Base-by-base conservation (phyloP, 2,329 filamentous ascomycete species). In the Monosporascus sp. region DNA sequence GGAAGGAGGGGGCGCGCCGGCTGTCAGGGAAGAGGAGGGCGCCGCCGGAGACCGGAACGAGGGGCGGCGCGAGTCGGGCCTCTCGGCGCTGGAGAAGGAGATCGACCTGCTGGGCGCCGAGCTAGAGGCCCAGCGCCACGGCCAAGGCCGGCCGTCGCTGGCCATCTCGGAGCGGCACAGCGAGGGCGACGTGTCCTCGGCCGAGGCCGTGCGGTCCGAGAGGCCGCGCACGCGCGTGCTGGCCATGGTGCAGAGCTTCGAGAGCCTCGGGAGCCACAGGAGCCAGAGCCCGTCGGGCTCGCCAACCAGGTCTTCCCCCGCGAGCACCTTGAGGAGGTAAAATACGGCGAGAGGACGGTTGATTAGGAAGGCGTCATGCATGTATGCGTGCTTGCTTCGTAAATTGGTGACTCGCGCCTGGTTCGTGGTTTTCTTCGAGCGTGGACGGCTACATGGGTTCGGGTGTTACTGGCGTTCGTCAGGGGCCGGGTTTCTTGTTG, bases 221-320 rank as follows among this genome's bases (percentile, higher is more conserved):
- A 61, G 65, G 17, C 52, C 54, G 27, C 44, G 20, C 27, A 46
- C 20, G 44, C 20, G 20, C n/a, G 44, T 46, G 20, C 44, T 46
- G 44, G 72, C 74, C 46, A 81, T 84, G 78, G 79, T 84, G 39
- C 74, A 83, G 60, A 75, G 69, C 54, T 73, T 83, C 54, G 81
- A 84, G 72, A 73, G 65, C 31, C 31, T 35, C 36, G 65, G 67
- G 51, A 79, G 74, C 56, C 31, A 6, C 5, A 68, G 72, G 43
- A 71, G 72, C 24, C 64, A 60, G 5, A 80, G 77, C 69, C 75
- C 64, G 7, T 57, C 62, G 1, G 55, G 44, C 8, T 60, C 62
- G n/a, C 56, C 60, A 22, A n/a, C 58, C n/a, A 49, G 53, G 36
- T 60, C 49, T 7, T 49, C 52, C 17, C 47, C 49, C 31, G 31